phyloP scores from a whole-genome alignment of 192 early-diverging fungal genomes.

The Umbelopsis sp. region DNA sequence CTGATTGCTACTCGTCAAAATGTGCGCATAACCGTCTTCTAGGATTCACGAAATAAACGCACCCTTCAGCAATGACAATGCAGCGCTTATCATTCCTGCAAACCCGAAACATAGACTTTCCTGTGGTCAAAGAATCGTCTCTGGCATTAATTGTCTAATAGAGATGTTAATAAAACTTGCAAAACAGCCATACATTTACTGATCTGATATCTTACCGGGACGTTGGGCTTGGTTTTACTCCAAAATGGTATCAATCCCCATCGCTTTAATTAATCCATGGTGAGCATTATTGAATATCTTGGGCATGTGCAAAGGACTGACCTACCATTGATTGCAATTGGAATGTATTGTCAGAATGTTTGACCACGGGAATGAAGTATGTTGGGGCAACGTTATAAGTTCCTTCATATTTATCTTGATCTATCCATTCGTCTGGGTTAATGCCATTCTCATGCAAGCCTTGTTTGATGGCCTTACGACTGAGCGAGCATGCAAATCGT shows the following conservation, averaged over 20 bases:
- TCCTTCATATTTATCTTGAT: slow-evolving; percentile 9
- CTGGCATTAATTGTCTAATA: slow-evolving; percentile 53
- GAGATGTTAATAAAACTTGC: neutral
- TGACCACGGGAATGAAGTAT: slow-evolving; percentile 45
- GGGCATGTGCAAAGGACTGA: neutral
- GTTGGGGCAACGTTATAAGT: slow-evolving; percentile 55
- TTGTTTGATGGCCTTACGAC: slow-evolving; percentile 1
- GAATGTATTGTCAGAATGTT: slow-evolving; percentile 27
- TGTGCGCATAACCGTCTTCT: neutral
- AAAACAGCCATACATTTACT: neutral
- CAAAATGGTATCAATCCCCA: slow-evolving; percentile 57
- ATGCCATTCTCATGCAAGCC: neutral
- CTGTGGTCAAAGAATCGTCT: slow-evolving; percentile 49
- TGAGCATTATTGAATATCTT: neutral
- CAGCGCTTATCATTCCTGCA: slow-evolving; percentile 53
- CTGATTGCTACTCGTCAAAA: slow-evolving; percentile 22
- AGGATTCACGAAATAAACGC: neutral
- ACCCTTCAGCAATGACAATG: slow-evolving; percentile 58
- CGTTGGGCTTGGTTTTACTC: slow-evolving; percentile 42
- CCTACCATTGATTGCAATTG: slow-evolving; percentile 48
- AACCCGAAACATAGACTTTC: slow-evolving; percentile 50
- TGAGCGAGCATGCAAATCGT: slow-evolving; percentile 22
- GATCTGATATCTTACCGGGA: slow-evolving; percentile 18
- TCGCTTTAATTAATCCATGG: slow-evolving; percentile 28
- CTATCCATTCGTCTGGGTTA: neutral